Conservation (phyloP, 1,139 yeast genomes). For the Suhomyces anneliseae region DNA sequence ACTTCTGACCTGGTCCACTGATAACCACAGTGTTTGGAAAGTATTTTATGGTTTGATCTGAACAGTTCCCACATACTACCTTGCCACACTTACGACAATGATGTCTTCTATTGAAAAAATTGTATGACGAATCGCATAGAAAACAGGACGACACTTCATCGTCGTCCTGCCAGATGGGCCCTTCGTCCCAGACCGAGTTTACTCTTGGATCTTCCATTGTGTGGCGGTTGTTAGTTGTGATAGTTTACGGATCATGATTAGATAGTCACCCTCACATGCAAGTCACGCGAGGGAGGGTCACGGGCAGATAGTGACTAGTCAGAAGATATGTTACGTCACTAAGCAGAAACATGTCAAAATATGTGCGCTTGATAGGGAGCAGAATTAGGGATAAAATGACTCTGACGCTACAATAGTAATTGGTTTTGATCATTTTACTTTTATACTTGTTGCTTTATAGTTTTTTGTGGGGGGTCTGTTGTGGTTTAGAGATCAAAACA, state of each 20-base stretch:
- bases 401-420: too few species aligned
- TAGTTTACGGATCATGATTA: background rate
- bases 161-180: constrained; percentile 75
- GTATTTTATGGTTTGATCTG: constrained; percentile 47
- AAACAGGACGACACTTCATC: constrained; percentile 58
- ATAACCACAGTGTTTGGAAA: constrained; percentile 42
- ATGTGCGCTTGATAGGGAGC: too few species aligned
- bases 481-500: too few species aligned
- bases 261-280: background rate
- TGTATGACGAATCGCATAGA: constrained; percentile 57
- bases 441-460: too few species aligned
- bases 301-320: background rate
- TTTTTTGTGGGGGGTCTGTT: too few species aligned
- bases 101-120: constrained; percentile 76
- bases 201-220: background rate
- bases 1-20: constrained; percentile 26
- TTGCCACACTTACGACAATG: constrained; percentile 89
- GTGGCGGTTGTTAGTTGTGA: background rate
- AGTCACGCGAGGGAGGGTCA: background rate
- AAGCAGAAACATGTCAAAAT: too few species aligned
- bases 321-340: too few species aligned
- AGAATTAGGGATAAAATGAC: too few species aligned
- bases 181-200: constrained; percentile 2
- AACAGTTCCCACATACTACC: constrained; percentile 70
- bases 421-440: too few species aligned